Percentiles rank a stretch among this genome's conserved stretches.
These are phyloP conservation scores for Solanum etuberosum DNA, from an alignment of 257 asterid genomes.

Conservation along the genomic window DNA sequence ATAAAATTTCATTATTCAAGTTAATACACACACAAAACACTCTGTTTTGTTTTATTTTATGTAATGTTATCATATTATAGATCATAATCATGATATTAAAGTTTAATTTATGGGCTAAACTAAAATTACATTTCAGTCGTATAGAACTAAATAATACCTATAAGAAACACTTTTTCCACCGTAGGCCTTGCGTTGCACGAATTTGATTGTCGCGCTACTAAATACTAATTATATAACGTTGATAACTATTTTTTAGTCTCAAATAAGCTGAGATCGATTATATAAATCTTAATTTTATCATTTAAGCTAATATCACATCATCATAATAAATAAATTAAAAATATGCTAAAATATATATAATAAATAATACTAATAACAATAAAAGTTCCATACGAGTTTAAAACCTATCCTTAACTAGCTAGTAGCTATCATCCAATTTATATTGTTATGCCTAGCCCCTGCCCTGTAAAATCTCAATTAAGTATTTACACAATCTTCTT, in stretches of 20 bases:
- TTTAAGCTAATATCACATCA: neutral
- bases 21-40: neutral
- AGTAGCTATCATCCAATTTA: neutral
- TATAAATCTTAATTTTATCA: neutral
- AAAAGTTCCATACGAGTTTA: neutral
- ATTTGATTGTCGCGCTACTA: neutral
- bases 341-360: neutral
- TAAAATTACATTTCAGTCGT: neutral
- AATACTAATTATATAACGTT: neutral
- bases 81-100: neutral
- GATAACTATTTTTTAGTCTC: neutral
- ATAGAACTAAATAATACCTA: neutral
- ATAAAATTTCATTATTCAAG: neutral
- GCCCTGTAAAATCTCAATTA: too few species aligned
- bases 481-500: neutral
- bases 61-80: neutral
- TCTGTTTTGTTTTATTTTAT: neutral
- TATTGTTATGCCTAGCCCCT: neutral
- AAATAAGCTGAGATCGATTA: neutral
- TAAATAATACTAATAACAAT: neutral
- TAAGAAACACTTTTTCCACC: neutral
- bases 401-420: neutral
- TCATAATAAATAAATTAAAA: neutral
- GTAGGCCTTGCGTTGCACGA: rapidly evolving
- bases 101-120: neutral